These are phyloP conservation scores for Amorphotheca resinae DNA, from an alignment of 495 filamentous ascomycete genomes.

Conservation along the genomic window DNA sequence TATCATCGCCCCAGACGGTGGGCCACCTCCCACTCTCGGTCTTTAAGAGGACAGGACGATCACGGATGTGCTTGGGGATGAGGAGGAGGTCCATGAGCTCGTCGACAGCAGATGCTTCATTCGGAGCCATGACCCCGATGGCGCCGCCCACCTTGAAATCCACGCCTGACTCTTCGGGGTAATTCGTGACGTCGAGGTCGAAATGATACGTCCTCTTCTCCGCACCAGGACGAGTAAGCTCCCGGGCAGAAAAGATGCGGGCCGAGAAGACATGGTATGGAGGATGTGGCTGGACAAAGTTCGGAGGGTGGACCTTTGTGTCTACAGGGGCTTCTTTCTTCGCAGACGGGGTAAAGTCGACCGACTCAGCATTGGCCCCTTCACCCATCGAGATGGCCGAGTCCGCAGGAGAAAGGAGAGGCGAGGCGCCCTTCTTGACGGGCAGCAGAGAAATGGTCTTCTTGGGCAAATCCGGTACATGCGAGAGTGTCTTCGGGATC, in stretches of 20 bases:
- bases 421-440: constrained; percentile 15
- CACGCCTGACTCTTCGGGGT: constrained; percentile 71
- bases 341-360: constrained; percentile 26
- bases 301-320: constrained; percentile 56
- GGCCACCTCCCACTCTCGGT: constrained; percentile 84
- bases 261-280: constrained; percentile 85
- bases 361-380: constrained; percentile 23
- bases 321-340: constrained; percentile 23
- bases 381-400: constrained; percentile 5
- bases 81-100: constrained; percentile 70
- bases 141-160: constrained; percentile 97
- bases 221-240: constrained; percentile 81
- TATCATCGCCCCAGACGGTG: constrained; percentile 94
- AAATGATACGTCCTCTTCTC: constrained; percentile 96
- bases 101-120: constrained; percentile 64
- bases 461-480: constrained; percentile 55
- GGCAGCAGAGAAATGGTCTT: constrained; percentile 58
- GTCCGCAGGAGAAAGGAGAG: constrained; percentile 4
- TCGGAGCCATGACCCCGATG: constrained; percentile 84
- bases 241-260: constrained; percentile 65
- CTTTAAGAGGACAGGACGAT: constrained; percentile 64
- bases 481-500: constrained; percentile 59
- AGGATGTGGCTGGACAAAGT: constrained; percentile 88
- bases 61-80: constrained; percentile 63
- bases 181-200: constrained; percentile 91